phyloP scores from a whole-genome alignment of 495 filamentous ascomycete species.

The Hapsidospora chrysogenum region DNA sequence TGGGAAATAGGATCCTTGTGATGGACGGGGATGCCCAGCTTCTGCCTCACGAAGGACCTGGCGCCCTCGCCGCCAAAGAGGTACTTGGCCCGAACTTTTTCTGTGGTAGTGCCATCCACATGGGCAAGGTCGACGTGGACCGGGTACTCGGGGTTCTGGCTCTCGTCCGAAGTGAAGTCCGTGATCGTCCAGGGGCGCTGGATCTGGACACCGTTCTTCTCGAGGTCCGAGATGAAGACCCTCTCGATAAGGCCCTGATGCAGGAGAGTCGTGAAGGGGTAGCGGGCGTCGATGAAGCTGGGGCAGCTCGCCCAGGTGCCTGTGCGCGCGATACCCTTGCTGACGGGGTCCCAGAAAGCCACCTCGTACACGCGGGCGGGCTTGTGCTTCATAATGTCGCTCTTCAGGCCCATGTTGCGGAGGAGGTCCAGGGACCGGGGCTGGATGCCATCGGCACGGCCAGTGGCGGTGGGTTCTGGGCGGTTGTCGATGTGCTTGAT shows the following conservation, averaged over 20 bases:
- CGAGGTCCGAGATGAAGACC: slow-evolving; percentile 50
- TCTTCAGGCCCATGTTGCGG: slow-evolving; percentile 53
- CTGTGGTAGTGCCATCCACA: slow-evolving; percentile 49
- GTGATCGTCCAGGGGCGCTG: slow-evolving; percentile 43
- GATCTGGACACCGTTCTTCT: slow-evolving; percentile 37
- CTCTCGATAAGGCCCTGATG: slow-evolving; percentile 65
- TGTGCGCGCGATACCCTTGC: slow-evolving; percentile 46
- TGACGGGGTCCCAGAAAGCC: slow-evolving; percentile 59
- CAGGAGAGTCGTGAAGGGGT: slow-evolving; percentile 59
- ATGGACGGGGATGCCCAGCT: slow-evolving; percentile 45
- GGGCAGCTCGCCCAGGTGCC: slow-evolving; percentile 59
- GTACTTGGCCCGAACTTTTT: slow-evolving; percentile 38
- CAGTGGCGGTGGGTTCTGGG: slow-evolving; percentile 48
- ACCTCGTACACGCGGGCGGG: slow-evolving; percentile 61
- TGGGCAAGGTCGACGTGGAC: slow-evolving; percentile 55
- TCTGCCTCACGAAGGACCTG: slow-evolving; percentile 39
- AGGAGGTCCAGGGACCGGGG: slow-evolving; percentile 65
- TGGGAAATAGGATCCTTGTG: slow-evolving; percentile 46
- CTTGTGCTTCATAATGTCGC: slow-evolving; percentile 59
- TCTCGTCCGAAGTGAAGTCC: slow-evolving; percentile 44
- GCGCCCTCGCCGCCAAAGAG: slow-evolving; percentile 45
- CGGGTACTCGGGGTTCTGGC: slow-evolving; percentile 39
- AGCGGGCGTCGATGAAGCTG: slow-evolving; percentile 54
- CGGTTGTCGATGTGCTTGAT: slow-evolving; percentile 59
- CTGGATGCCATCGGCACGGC: slow-evolving; percentile 66